These are phyloP conservation scores for Fraxinus albicans DNA, from an alignment of 305 asterid genomes.

Conservation along the genomic window DNA sequence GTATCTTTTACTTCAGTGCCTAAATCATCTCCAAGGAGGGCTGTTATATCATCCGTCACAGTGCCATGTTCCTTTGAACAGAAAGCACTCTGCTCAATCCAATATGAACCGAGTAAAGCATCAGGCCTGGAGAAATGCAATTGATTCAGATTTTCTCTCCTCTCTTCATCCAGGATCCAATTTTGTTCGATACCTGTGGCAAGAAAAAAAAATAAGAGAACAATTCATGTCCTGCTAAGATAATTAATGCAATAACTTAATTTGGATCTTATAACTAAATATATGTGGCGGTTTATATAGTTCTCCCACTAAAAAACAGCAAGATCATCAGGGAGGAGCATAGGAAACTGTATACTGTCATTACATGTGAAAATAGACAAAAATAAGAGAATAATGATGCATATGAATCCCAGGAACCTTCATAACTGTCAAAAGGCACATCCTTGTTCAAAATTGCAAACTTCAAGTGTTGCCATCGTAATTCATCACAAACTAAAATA, in stretches of 20 bases:
- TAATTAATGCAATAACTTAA: not conserved
- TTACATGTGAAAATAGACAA: not conserved
- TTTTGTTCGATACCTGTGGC: conserved; percentile 29
- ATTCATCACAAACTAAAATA: not conserved
- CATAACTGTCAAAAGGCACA: not conserved
- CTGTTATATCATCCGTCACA: conserved; percentile 25
- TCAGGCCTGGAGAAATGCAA: conserved; percentile 36
- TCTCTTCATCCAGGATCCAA: conserved; percentile 34
- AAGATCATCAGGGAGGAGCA: conserved; percentile 12
- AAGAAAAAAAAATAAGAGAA: conserved; percentile 10
- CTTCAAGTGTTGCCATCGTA: conserved; percentile 1
- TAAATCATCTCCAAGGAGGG: conserved; percentile 29
- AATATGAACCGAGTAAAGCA: conserved; percentile 38
- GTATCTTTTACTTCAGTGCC: conserved; percentile 27
- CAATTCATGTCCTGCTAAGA: not conserved
- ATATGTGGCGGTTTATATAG: not conserved
- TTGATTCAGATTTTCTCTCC: not conserved
- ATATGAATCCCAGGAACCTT: not conserved
- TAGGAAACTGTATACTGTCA: not conserved
- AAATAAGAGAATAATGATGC: not conserved
- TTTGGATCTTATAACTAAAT: not conserved
- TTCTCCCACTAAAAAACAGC: not conserved
- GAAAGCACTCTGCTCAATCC: conserved; percentile 33
- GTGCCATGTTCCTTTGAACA: conserved; percentile 26
- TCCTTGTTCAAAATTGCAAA: not conserved